These are phyloP conservation scores for Hyphopichia fennica DNA, from an alignment of 1,139 yeast genomes.

Conservation along the genomic window DNA sequence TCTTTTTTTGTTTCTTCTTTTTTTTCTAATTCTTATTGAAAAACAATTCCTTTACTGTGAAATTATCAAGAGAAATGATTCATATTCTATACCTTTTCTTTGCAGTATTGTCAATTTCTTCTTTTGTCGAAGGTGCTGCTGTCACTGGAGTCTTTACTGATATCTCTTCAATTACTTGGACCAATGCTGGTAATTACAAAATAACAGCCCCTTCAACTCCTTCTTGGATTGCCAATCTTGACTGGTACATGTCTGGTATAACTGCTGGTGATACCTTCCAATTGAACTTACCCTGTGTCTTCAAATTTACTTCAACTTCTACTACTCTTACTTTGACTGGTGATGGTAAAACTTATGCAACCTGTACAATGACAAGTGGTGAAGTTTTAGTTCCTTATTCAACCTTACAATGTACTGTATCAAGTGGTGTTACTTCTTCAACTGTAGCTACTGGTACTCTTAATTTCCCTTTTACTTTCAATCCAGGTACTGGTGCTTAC, in stretches of 20 bases:
- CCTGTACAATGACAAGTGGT: constrained; percentile 24
- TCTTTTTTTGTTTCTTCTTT: no score
- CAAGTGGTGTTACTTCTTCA: constrained; percentile 10
- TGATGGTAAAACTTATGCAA: constrained; percentile 21
- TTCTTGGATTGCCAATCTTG: constrained; percentile 24
- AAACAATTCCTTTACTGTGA: no score
- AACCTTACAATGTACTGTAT: constrained; percentile 23
- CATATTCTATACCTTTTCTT: background rate
- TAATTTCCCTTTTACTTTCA: constrained; percentile 26
- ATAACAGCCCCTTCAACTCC: constrained; percentile 16
- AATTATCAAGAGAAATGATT: background rate
- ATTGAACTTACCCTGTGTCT: constrained; percentile 30
- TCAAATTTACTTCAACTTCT: constrained; percentile 23
- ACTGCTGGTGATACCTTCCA: constrained; percentile 33
- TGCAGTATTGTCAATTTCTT: background rate
- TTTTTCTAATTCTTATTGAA: no score
- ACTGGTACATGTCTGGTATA: constrained; percentile 25
- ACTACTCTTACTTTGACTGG: constrained; percentile 16
- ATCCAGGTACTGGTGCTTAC: constrained; percentile 22
- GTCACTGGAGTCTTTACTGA: constrained; percentile 19
- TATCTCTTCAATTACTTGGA: constrained; percentile 13
- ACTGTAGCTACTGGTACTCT: constrained; percentile 22
- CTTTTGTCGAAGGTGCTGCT: constrained; percentile 6
- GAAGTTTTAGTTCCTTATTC: constrained; percentile 23
- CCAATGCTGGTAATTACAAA: constrained; percentile 7